Percentiles rank a stretch among this genome's conserved stretches.
Evolutionary conservation across 768 basidiomycete genomes (phyloP).

Genomic region (Symmetrospora coprosmae): DNA sequence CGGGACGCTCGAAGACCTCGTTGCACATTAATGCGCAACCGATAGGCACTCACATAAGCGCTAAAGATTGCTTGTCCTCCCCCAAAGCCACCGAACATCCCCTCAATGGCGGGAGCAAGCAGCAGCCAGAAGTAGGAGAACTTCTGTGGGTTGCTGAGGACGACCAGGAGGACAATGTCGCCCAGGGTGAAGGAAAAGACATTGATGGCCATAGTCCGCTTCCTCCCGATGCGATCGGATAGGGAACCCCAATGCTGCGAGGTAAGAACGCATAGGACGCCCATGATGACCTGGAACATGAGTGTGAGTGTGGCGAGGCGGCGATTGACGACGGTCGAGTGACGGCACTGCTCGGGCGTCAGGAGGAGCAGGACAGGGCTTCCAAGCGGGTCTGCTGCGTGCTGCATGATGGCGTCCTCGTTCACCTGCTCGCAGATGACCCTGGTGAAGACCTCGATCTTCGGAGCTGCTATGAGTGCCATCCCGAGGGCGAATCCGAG

Average conservation of each 20-base stretch:
- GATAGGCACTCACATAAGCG: constrained; percentile 32
- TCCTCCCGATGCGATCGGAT: constrained; percentile 38
- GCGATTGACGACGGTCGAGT: constrained; percentile 1
- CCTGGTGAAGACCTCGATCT: constrained; percentile 13
- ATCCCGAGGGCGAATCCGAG: background rate
- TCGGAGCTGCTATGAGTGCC: constrained; percentile 8
- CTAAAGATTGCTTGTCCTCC: constrained; percentile 36
- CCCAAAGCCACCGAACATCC: constrained; percentile 37
- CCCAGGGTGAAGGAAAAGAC: constrained; percentile 35
- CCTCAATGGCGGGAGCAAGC: constrained; percentile 37
- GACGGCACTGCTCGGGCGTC: constrained; percentile 13
- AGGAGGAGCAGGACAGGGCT: background rate
- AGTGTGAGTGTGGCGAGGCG: background rate
- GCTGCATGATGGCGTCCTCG: background rate
- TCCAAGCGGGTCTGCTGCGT: background rate
- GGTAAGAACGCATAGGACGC: constrained; percentile 37
- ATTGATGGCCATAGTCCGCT: constrained; percentile 36
- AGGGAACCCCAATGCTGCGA: constrained; percentile 40
- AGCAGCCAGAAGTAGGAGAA: constrained; percentile 36
- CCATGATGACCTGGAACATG: constrained; percentile 30
- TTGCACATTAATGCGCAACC: too few species aligned
- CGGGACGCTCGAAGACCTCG: background rate
- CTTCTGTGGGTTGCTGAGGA: constrained; percentile 23
- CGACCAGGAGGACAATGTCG: constrained; percentile 27
- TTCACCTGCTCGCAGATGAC: constrained; percentile 15